Base-by-base conservation (phyloP, 2,329 filamentous ascomycete species). In the Aspergillus fumigatus region DNA sequence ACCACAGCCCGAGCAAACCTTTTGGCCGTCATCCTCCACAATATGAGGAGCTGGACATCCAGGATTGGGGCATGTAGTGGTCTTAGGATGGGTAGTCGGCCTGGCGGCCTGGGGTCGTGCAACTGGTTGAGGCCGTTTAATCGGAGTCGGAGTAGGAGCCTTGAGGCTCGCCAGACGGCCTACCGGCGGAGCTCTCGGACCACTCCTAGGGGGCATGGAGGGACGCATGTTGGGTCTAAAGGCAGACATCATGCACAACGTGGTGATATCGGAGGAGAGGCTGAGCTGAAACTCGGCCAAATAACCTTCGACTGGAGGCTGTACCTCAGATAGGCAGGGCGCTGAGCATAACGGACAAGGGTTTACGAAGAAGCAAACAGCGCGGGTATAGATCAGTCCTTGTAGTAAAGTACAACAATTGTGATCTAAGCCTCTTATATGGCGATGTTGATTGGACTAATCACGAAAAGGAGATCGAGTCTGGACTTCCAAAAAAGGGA, bases 1-100 rank as follows among this genome's bases (percentile, higher is more conserved):
- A 81, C 92, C 93, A 73, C 94, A 97, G 49, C 85, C 88, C 59
- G 86, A 84, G 75, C 94, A 97, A 63, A 90, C 80, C 61, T 78
- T 76, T 58, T 78, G 70, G 17, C 75, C 75, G 55, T 78, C 76
- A 65, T 78, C 75, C 55, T 76, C 74, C 43, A 77, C 72, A 38
- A 79, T 77, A 57, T 78, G 71, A 48, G 76, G 75, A 41, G 73
- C 74, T 14, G 75, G 72, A 67, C 77, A 80, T 45, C 68, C 69
- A 1, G 74, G 76, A 57, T 79, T 79, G 27, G 75, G 72, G 64
- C 77, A 79, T 27, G 70, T 75, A 11, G 71, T 66, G 17, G 73
- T 73, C 55, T 73, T 72, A n/a, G 71, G 69, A 52, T 73, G 67
- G 38, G 72, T 71, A 23, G 68, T 73, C 21, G 70, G 70, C 48